Conservation (phyloP, 345 rosid genomes). For the Eutrema heterophyllum region DNA sequence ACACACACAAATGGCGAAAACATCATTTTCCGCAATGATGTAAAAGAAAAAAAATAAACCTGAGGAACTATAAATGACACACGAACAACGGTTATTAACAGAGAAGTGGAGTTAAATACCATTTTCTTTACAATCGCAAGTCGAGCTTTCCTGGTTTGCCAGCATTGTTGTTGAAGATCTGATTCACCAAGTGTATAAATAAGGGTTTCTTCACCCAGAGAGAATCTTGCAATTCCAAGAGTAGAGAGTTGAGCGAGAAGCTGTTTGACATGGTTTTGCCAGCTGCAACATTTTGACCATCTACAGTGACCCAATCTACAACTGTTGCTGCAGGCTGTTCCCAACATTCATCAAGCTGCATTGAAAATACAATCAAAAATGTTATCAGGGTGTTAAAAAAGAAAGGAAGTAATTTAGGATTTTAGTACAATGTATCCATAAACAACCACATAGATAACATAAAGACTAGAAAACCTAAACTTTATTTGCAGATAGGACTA, state of each 20-base stretch:
- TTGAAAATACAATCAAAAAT: not conserved
- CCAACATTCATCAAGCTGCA: slow-evolving; percentile 95
- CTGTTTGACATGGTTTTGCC: slow-evolving; percentile 88
- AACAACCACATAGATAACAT: too few species aligned
- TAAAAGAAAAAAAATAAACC: not conserved
- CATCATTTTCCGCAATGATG: too few species aligned
- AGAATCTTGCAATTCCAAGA: not conserved
- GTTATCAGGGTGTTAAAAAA: not conserved
- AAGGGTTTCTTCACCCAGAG: not conserved
- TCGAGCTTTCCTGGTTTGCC: not conserved
- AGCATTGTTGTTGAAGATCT: not conserved
- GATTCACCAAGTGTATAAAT: not conserved
- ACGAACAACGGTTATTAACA: not conserved
- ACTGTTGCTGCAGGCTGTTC: slow-evolving; percentile 91
- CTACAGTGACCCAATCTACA: slow-evolving; percentile 87
- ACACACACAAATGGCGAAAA: not conserved
- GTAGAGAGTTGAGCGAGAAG: slow-evolving; percentile 43
- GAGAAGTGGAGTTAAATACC: not conserved
- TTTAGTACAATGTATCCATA: too few species aligned
- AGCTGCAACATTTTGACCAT: slow-evolving; percentile 79
- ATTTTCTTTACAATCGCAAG: slow-evolving; percentile 1
- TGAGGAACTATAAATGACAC: not conserved
- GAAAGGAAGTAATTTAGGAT: too few species aligned
- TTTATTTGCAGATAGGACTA: too few species aligned
- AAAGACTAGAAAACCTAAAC: too few species aligned